Evolutionary conservation across 768 basidiomycete species (phyloP).

Genomic region (Rossbeevera mucosa): DNA sequence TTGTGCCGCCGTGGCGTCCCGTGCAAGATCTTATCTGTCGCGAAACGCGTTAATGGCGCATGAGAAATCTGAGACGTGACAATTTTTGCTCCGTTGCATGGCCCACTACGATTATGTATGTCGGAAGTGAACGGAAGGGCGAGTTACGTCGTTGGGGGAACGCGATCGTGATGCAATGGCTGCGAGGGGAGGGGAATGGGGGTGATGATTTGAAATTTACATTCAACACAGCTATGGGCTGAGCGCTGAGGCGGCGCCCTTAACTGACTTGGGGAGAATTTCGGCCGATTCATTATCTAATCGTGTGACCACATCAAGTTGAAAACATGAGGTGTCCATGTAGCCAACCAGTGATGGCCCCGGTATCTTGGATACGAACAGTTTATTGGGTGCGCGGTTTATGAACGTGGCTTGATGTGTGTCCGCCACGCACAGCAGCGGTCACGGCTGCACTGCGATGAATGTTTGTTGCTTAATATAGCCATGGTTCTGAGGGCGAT

Average conservation of each 20-base stretch:
- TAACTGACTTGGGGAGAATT: background rate
- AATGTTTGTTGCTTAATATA: background rate
- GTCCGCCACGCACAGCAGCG: background rate
- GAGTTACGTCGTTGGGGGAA: background rate
- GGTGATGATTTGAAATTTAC: background rate
- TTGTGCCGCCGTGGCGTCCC: background rate
- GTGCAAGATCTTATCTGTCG: background rate
- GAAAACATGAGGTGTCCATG: background rate
- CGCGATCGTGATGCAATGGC: background rate
- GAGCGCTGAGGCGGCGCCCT: background rate
- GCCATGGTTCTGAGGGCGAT: background rate
- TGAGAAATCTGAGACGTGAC: background rate
- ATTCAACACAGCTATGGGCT: too few relatives aligned
- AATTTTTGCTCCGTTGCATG: background rate
- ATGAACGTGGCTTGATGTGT: background rate
- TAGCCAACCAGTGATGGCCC: background rate
- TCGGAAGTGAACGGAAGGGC: background rate
- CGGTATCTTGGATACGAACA: constrained; percentile 13
- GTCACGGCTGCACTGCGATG: background rate
- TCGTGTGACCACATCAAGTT: background rate
- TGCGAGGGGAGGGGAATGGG: background rate
- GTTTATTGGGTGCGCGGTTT: background rate
- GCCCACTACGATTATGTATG: background rate
- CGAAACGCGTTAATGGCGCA: constrained; percentile 6
- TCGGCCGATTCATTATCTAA: constrained; percentile 13